Conservation (phyloP, 768 basidiomycete species). For the Pulveroboletus frians region DNA sequence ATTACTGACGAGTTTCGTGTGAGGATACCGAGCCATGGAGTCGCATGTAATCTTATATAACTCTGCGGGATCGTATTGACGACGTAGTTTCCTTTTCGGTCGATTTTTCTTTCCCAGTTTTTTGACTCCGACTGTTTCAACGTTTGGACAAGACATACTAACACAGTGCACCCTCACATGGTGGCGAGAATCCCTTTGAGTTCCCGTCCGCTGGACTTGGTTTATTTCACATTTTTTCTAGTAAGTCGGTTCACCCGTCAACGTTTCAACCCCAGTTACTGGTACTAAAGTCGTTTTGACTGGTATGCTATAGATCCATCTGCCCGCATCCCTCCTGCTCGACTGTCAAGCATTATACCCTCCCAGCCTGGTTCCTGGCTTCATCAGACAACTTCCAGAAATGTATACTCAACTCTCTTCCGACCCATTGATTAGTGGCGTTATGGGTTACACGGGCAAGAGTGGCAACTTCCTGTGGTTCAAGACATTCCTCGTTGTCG, state of each 20-base stretch:
- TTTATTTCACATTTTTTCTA: slow-evolving; percentile 70
- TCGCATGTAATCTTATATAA: neutral
- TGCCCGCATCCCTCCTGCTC: slow-evolving; percentile 62
- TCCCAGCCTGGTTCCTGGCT: slow-evolving; percentile 41
- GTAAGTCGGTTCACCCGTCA: slow-evolving; percentile 32
- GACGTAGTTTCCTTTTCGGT: too few species aligned
- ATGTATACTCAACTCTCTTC: slow-evolving; percentile 54
- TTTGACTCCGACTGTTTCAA: neutral
- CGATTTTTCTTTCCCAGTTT: too few species aligned
- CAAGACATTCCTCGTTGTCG: slow-evolving; percentile 56
- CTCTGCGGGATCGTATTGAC: too few species aligned
- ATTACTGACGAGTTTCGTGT: slow-evolving; percentile 42
- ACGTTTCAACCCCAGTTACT: neutral
- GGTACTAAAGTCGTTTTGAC: neutral
- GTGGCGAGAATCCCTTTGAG: slow-evolving; percentile 35
- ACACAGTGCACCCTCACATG: slow-evolving; percentile 10
- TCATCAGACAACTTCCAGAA: slow-evolving; percentile 40
- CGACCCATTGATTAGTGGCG: slow-evolving; percentile 62
- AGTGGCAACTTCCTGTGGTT: slow-evolving; percentile 50
- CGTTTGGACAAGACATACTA: neutral
- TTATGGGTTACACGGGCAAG: slow-evolving; percentile 38
- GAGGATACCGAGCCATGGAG: slow-evolving; percentile 43
- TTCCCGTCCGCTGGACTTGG: slow-evolving; percentile 56
- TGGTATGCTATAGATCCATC: slow-evolving; percentile 44
- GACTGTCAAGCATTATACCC: slow-evolving; percentile 71